Evolutionary conservation across 306 rosid genomes (phyloP).

Genomic region (Macrotyloma uniflorum): DNA sequence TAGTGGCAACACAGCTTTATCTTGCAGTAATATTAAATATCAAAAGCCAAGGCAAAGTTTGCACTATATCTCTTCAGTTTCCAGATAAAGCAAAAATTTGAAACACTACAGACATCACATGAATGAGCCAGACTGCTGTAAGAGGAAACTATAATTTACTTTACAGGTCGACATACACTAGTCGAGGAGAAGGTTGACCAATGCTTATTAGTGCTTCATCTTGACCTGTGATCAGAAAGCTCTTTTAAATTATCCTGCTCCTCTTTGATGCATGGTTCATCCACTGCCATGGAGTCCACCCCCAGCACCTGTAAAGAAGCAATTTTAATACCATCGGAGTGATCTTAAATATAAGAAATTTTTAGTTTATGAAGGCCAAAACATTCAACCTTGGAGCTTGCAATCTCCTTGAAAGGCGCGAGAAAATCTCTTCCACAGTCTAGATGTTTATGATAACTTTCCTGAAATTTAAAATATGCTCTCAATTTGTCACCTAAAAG

Average conservation of each 20-base stretch:
- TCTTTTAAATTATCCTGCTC: slow-evolving; percentile 40
- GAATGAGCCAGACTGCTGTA: slow-evolving; percentile 29
- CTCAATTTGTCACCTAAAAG: slow-evolving; percentile 9
- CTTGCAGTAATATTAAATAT: slow-evolving; percentile 8
- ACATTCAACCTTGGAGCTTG: slow-evolving; percentile 43
- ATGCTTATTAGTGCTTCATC: slow-evolving; percentile 25
- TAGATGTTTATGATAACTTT: slow-evolving; percentile 36
- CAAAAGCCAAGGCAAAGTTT: slow-evolving; percentile 8
- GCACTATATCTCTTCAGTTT: slow-evolving; percentile 26
- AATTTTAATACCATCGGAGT: slow-evolving; percentile 20
- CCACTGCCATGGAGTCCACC: slow-evolving; percentile 40
- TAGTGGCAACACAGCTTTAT: background rate
- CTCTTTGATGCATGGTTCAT: slow-evolving; percentile 42
- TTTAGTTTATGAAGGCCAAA: slow-evolving; percentile 2
- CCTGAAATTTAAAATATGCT: slow-evolving; percentile 32
- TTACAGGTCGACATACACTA: slow-evolving; percentile 29
- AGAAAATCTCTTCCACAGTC: slow-evolving; percentile 33
- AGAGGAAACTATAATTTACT: slow-evolving; percentile 39
- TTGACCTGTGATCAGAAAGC: slow-evolving; percentile 42
- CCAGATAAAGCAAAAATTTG: slow-evolving; percentile 23
- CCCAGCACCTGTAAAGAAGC: slow-evolving; percentile 37
- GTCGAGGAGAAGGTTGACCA: background rate
- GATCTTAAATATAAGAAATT: background rate
- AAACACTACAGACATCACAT: slow-evolving; percentile 14
- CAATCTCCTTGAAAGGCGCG: slow-evolving; percentile 33